These are phyloP conservation scores for Chaetomiaceae sp. DNA, from an alignment of 2,329 filamentous ascomycete genomes.

Conservation along the genomic window DNA sequence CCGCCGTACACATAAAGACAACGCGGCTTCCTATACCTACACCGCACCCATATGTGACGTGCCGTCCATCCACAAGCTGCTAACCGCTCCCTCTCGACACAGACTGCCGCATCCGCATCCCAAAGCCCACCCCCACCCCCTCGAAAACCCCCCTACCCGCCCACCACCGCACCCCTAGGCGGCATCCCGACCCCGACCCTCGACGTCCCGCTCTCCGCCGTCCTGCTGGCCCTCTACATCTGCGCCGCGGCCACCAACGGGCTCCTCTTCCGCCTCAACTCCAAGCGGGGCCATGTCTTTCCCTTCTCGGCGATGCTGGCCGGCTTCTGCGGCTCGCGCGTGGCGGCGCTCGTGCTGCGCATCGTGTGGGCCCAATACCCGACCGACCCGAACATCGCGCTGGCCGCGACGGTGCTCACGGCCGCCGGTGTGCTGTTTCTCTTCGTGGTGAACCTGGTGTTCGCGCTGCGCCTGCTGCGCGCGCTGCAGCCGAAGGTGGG, in stretches of 20 bases:
- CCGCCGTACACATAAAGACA: too few relatives aligned
- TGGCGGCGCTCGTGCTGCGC: constrained; percentile 44
- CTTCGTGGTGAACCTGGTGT: constrained; percentile 72
- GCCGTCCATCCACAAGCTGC: not conserved
- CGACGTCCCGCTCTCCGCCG: constrained; percentile 58
- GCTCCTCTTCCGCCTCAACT: constrained; percentile 49
- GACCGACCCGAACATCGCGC: constrained; percentile 36
- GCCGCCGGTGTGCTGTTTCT: constrained; percentile 68
- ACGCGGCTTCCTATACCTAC: too few relatives aligned
- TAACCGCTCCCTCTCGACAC: not conserved
- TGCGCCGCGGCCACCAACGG: constrained; percentile 49
- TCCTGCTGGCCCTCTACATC: constrained; percentile 56
- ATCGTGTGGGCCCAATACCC: constrained; percentile 46
- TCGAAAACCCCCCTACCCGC: constrained; percentile 4
- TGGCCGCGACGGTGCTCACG: constrained; percentile 63
- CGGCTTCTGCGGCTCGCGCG: constrained; percentile 52
- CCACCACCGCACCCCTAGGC: constrained; percentile 43
- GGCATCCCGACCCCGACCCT: constrained; percentile 49
- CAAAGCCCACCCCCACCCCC: not conserved
- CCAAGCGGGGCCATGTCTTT: constrained; percentile 48
- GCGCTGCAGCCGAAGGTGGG: constrained; percentile 64
- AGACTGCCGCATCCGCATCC: not conserved
- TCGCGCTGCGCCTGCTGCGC: constrained; percentile 67
- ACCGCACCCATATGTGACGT: too few relatives aligned
- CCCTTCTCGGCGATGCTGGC: constrained; percentile 52